These are phyloP conservation scores for Mycosarcoma mackinlayi DNA, from an alignment of 1,284 basidiomycete species.

Conservation along the genomic window DNA sequence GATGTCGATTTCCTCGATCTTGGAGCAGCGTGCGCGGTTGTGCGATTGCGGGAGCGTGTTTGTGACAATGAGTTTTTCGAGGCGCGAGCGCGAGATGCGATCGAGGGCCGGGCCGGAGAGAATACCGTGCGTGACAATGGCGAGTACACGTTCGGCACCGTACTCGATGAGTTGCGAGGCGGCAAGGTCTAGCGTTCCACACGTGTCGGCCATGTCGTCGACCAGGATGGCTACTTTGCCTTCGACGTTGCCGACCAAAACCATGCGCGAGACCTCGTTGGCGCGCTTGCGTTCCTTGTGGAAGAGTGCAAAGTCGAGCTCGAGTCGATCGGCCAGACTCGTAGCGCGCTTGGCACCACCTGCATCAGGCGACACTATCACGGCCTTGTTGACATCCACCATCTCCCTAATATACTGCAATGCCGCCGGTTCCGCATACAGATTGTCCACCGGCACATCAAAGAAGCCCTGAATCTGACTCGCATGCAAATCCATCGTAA, in stretches of 20 bases:
- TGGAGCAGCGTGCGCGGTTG: slow-evolving; percentile 80
- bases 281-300: slow-evolving; percentile 99
- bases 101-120: slow-evolving; percentile 86
- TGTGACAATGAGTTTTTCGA: slow-evolving; percentile 97
- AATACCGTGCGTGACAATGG: slow-evolving; percentile 97
- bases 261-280: slow-evolving; percentile 98
- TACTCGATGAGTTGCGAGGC: slow-evolving; percentile 89
- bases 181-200: slow-evolving; percentile 94
- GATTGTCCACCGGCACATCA: slow-evolving; percentile 99
- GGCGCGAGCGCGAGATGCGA: slow-evolving; percentile 65
- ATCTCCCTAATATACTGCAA: slow-evolving; percentile 94
- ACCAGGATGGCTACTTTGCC: slow-evolving; percentile 97
- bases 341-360: slow-evolving; percentile 98
- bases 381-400: slow-evolving; percentile 85
- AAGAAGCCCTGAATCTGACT: slow-evolving; percentile 85
- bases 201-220: slow-evolving; percentile 99
- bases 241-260: slow-evolving; percentile 92
- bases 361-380: slow-evolving; percentile 98
- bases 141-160: slow-evolving; percentile 86
- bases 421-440: slow-evolving; percentile 97
- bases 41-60: slow-evolving; percentile 93
- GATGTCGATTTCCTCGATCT: slow-evolving; percentile 92
- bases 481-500: slow-evolving; percentile 71
- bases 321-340: slow-evolving; percentile 93
- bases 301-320: slow-evolving; percentile 98